Base-by-base conservation (phyloP, 257 asterid species). In the Fraxinus americana region DNA sequence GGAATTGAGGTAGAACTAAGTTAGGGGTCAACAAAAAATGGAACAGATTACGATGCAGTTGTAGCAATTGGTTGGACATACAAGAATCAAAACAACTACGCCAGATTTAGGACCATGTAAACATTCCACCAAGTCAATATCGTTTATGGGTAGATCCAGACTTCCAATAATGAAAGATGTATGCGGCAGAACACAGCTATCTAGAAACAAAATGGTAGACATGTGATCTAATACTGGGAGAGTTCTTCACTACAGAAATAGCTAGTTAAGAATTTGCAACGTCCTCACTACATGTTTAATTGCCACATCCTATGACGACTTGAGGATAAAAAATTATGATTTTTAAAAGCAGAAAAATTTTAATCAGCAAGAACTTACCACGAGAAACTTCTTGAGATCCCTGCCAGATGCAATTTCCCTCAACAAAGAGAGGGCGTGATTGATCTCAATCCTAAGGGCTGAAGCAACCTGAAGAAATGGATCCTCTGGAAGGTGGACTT, bases 341-440 rank as follows among this genome's bases (percentile, higher is more conserved):
- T 23, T 57, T 21, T 66, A 81, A 66, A 66, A 38, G 54, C 6
- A 29, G 65, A 54, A 41, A 30, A 67, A 19, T 32, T 38, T 3
- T 57, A 50, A 30, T 9, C n/a, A 72, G 41, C 27, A 43, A 67
- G 59, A 38, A 76, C 90, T 84, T 88, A 94, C 99, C 85, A 70
- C 75, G 63, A 92, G 88, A 81, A 94, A 94, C 82, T 87, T 91
- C 86, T 90, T 92, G 34, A 94, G 91, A 82, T 94, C 97, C 87
- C 90, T 88, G 65, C 96, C 94, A 70, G 99, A 87, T 39, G 97
- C 92, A 78, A 91, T 89, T 23, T 87, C 92, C 73, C 96, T 85
- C 83, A 91, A 79, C 70, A 81, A 86, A 63, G 82, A 80, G 66
- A 92, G 73, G 35, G 85, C 92, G n/a, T 81, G 89, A 73, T 92